Conservation (phyloP, 108 stramenopile genomes). For the Fragilaria crotonensis region DNA sequence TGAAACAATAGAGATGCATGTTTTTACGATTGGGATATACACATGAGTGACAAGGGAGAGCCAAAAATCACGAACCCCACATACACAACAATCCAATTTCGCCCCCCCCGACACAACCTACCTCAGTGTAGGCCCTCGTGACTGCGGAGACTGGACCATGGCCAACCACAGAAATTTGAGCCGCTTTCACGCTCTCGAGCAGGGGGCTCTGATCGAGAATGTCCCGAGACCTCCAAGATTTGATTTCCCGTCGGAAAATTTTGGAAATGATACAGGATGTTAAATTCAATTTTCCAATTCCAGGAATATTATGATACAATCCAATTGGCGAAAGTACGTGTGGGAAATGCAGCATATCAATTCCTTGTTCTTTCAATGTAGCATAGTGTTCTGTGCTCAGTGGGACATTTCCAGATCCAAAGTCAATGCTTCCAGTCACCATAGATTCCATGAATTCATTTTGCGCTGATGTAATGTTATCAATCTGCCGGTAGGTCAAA, state of each 20-base stretch:
- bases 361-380: slow-evolving; percentile 13
- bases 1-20: too few species aligned
- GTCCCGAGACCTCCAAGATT: slow-evolving; percentile 32
- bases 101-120: too few species aligned
- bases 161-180: background rate
- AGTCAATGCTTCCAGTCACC: slow-evolving; percentile 25
- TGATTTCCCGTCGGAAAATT: slow-evolving; percentile 66
- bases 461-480: background rate
- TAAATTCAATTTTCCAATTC: slow-evolving; percentile 42
- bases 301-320: slow-evolving; percentile 75
- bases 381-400: slow-evolving; percentile 28
- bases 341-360: slow-evolving; percentile 62
- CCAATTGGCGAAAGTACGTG: slow-evolving; percentile 62
- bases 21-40: too few species aligned
- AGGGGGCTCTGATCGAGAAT: background rate
- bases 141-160: background rate
- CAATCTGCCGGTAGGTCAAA: background rate
- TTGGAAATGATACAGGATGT: slow-evolving; percentile 63
- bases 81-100: too few species aligned
- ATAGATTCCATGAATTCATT: background rate
- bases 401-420: slow-evolving; percentile 80
- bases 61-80: too few species aligned
- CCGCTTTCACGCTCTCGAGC: background rate
- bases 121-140: background rate
- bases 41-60: too few species aligned